These are phyloP conservation scores for Dendrocalamus latiflorus DNA, from an alignment of 202 grass and related monocot species.

Conservation along the genomic window DNA sequence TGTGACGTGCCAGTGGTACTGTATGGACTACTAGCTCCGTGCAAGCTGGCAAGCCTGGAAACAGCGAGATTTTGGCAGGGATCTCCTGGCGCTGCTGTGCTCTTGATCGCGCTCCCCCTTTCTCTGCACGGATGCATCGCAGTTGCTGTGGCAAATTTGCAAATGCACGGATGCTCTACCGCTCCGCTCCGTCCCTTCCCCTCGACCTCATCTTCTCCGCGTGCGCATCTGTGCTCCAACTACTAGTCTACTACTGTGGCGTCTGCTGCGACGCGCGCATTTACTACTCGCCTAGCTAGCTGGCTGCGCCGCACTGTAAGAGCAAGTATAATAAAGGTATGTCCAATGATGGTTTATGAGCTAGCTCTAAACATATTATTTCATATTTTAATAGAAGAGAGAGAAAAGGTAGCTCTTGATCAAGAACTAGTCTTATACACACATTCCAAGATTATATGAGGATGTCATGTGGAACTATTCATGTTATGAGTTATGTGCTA, in stretches of 20 bases:
- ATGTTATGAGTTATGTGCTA: too few species aligned
- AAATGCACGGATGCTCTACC: not conserved
- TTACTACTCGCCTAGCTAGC: not conserved
- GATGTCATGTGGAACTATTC: too few species aligned
- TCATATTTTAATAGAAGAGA: too few species aligned
- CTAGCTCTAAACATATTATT: too few species aligned
- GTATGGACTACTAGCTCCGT: not conserved
- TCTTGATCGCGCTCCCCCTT: too few species aligned
- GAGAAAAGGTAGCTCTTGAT: too few species aligned
- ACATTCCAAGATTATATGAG: too few species aligned
- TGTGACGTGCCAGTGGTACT: not conserved
- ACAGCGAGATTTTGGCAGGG: not conserved
- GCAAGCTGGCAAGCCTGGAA: not conserved
- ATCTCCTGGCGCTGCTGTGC: too few species aligned
- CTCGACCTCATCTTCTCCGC: too few species aligned
- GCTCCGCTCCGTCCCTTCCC: not conserved
- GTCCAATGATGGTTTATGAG: too few species aligned
- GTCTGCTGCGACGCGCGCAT: not conserved
- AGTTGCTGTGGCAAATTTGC: not conserved
- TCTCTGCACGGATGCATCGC: not conserved
- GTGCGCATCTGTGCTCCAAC: not conserved
- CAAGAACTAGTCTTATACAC: too few species aligned
- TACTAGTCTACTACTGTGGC: not conserved
- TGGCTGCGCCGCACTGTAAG: not conserved
- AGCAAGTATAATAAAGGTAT: too few species aligned